These are phyloP conservation scores for Neoconidiobolus thromboides DNA, from an alignment of 371 early-diverging fungal species.

Conservation along the genomic window DNA sequence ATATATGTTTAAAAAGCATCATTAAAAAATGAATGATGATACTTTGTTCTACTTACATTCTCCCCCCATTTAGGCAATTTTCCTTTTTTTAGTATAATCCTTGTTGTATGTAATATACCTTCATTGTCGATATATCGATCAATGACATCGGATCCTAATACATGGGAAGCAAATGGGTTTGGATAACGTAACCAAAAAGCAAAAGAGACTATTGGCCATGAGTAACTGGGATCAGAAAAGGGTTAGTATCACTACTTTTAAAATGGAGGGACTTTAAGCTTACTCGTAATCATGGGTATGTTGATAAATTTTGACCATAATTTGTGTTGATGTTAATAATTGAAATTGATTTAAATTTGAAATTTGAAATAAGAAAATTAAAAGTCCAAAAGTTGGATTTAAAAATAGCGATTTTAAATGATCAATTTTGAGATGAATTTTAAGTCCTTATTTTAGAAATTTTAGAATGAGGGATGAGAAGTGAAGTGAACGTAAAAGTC, in stretches of 20 bases:
- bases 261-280: background rate
- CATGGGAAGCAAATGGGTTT: slow-evolving; percentile 93
- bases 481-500: no score
- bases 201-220: slow-evolving; percentile 67
- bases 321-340: no score
- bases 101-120: slow-evolving; percentile 64
- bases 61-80: slow-evolving; percentile 75
- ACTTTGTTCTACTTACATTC: slow-evolving; percentile 12
- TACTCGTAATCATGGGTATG: background rate
- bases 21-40: slow-evolving; percentile 2
- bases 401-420: no score
- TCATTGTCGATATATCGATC: slow-evolving; percentile 63
- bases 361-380: no score
- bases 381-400: no score
- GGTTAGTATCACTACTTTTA: background rate
- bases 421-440: no score
- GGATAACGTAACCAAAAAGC: slow-evolving; percentile 91
- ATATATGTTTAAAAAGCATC: background rate
- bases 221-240: slow-evolving; percentile 20
- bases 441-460: no score
- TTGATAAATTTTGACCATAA: slow-evolving; percentile 3
- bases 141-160: slow-evolving; percentile 75
- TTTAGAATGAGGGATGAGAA: no score
- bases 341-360: no score
- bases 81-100: slow-evolving; percentile 76